Conservation (phyloP, 1,284 basidiomycete species). For the Naganishia cerealis region DNA sequence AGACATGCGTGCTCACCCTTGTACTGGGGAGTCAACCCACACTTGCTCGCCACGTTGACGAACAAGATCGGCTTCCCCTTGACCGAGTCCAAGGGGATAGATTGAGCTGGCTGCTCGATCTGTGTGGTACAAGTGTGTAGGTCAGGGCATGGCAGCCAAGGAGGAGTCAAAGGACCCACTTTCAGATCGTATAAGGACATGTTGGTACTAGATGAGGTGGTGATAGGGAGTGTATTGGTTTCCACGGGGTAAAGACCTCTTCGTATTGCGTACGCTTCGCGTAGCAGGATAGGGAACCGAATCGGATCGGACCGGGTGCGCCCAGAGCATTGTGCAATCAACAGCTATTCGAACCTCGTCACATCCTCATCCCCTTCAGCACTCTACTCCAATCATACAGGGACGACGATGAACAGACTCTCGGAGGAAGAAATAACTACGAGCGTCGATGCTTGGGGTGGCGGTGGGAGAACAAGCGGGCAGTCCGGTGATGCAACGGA, state of each 20-base stretch:
- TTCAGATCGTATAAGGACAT: slow-evolving; percentile 20
- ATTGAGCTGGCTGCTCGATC: slow-evolving; percentile 48
- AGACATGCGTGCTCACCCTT: slow-evolving; percentile 57
- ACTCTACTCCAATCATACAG: not conserved
- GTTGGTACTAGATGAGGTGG: not conserved
- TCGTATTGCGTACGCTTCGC: too few relatives aligned
- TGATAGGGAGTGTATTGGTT: too few relatives aligned
- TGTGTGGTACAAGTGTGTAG: slow-evolving; percentile 26
- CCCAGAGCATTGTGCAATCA: too few relatives aligned
- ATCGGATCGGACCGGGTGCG: too few relatives aligned
- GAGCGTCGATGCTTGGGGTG: not conserved
- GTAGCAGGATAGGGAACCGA: too few relatives aligned
- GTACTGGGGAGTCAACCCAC: slow-evolving; percentile 79
- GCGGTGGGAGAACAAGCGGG: not conserved
- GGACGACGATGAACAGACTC: not conserved
- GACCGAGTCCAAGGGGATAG: slow-evolving; percentile 44
- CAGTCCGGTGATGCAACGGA: not conserved
- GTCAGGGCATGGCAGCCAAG: too few relatives aligned
- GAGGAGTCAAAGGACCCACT: not conserved
- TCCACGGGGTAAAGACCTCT: too few relatives aligned
- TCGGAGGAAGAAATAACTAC: not conserved
- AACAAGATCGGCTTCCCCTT: slow-evolving; percentile 52
- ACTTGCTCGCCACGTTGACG: slow-evolving; percentile 54
- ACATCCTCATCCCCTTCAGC: too few relatives aligned
- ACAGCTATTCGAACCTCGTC: too few relatives aligned